These are phyloP conservation scores for Cryptococcus sp. DNA, from an alignment of 1,284 basidiomycete species.

Conservation along the genomic window DNA sequence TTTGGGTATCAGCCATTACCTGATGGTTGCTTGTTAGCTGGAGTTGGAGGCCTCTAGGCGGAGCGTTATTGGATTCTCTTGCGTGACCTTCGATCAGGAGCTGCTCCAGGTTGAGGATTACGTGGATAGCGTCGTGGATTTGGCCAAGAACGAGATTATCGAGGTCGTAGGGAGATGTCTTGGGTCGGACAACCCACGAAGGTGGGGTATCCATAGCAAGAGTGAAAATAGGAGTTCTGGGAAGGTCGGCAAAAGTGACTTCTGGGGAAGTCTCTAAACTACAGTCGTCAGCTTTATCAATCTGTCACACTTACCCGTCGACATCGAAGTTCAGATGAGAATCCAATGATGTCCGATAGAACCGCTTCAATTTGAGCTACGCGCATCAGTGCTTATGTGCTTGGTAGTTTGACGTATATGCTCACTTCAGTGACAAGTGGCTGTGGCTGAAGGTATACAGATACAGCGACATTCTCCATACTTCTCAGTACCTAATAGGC, in stretches of 20 bases:
- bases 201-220: constrained; percentile 83
- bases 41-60: constrained; percentile 79
- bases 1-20: constrained; percentile 72
- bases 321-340: constrained; percentile 62
- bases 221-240: constrained; percentile 72
- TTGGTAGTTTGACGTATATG: neutral
- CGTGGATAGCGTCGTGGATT: constrained; percentile 55
- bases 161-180: constrained; percentile 82
- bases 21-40: constrained; percentile 60
- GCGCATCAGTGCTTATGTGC: neutral
- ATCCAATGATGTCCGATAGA: constrained; percentile 75
- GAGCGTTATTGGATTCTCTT: constrained; percentile 60
- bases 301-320: constrained; percentile 56
- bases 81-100: constrained; percentile 92
- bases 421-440: constrained; percentile 60
- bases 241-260: constrained; percentile 50
- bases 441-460: constrained; percentile 71
- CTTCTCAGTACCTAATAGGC: constrained; percentile 45
- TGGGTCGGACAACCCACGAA: constrained; percentile 87
- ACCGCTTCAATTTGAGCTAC: constrained; percentile 85
- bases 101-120: constrained; percentile 84
- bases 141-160: constrained; percentile 88
- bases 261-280: constrained; percentile 46
- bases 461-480: constrained; percentile 56
- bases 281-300: neutral